Evolutionary conservation across 2,329 filamentous ascomycete species (phyloP).

Genomic region (Polytolypa hystricis): DNA sequence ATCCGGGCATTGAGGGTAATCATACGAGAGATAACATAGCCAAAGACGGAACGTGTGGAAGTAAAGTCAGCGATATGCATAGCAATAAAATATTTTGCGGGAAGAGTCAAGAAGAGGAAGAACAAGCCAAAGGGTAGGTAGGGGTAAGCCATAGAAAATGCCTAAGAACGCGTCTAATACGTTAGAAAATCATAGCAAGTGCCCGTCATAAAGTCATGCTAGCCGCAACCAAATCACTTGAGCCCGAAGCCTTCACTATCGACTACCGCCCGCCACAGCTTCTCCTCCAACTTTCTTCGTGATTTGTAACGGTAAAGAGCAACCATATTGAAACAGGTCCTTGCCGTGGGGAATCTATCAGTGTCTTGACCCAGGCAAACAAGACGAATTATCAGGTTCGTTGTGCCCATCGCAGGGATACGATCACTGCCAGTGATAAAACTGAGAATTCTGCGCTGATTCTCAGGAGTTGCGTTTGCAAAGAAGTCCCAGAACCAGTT

Average conservation of each 20-base stretch:
- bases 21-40: too few relatives aligned
- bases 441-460: constrained; percentile 67
- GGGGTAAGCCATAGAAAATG: too few relatives aligned
- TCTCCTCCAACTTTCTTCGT: constrained; percentile 54
- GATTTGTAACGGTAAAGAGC: constrained; percentile 62
- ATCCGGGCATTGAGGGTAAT: too few relatives aligned
- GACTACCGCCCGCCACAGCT: constrained; percentile 75
- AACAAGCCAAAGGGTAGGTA: too few relatives aligned
- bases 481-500: constrained; percentile 87
- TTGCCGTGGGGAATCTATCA: constrained; percentile 67
- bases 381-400: constrained; percentile 65
- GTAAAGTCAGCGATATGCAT: too few relatives aligned
- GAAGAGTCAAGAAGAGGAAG: too few relatives aligned
- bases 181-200: too few relatives aligned
- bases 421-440: constrained; percentile 88
- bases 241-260: constrained; percentile 89
- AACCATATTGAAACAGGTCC: constrained; percentile 84
- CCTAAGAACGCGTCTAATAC: too few relatives aligned
- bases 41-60: too few relatives aligned
- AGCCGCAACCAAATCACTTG: constrained; percentile 52
- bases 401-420: constrained; percentile 77
- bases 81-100: too few relatives aligned
- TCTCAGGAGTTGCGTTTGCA: constrained; percentile 48
- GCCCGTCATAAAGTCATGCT: too few relatives aligned
- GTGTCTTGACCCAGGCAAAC: constrained; percentile 64